Evolutionary conservation across 2,329 filamentous ascomycete species (phyloP).

Genomic region (Grosmannia clavigera): DNA sequence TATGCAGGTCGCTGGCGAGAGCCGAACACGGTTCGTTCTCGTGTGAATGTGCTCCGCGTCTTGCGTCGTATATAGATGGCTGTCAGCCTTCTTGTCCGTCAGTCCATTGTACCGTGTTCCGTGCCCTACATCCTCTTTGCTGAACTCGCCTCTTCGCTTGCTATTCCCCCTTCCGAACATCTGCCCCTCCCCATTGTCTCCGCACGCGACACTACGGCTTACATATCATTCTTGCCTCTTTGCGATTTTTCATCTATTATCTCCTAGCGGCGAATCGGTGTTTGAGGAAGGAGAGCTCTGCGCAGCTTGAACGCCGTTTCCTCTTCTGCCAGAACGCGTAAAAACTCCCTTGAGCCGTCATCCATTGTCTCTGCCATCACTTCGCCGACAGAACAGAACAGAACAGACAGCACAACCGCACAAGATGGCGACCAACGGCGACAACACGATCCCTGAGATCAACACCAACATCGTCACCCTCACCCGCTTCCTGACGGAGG

Average conservation of each 20-base stretch:
- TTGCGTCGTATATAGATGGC: too few species aligned
- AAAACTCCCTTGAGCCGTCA: not conserved
- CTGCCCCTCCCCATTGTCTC: too few species aligned
- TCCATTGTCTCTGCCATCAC: not conserved
- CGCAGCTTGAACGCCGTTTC: not conserved
- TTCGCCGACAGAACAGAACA: not conserved
- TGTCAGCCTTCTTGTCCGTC: too few species aligned
- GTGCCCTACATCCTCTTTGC: too few species aligned
- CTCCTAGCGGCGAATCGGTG: not conserved
- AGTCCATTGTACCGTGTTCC: too few species aligned
- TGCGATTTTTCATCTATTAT: not conserved
- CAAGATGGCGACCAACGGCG: constrained; percentile 19
- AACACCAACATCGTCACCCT: constrained; percentile 95
- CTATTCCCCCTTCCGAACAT: too few species aligned
- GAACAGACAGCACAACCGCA: not conserved
- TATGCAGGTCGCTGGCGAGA: too few species aligned
- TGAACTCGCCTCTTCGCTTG: not conserved
- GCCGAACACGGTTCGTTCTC: too few species aligned
- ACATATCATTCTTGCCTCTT: too few species aligned
- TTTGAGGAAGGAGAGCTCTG: not conserved
- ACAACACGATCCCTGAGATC: constrained; percentile 53
- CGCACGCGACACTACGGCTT: too few species aligned
- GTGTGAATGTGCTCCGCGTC: too few species aligned
- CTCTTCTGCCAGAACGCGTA: not conserved
- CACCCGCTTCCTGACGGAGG: constrained; percentile 90